These are phyloP conservation scores for Pseudogymnoascus sp. DNA, from an alignment of 2,329 filamentous ascomycete species.

Conservation along the genomic window DNA sequence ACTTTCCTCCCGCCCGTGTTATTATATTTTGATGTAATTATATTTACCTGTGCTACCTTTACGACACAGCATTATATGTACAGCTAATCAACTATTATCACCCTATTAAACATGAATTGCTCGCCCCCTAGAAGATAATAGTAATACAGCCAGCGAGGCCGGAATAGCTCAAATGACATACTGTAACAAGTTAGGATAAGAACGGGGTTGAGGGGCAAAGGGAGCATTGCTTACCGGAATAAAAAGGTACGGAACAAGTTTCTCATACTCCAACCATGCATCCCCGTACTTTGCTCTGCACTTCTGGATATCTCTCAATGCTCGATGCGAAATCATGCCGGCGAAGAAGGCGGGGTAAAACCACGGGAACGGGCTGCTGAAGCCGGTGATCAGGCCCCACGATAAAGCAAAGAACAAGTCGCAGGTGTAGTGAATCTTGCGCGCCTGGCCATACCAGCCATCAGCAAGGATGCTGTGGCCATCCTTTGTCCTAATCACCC, in stretches of 20 bases:
- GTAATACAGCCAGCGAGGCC: neutral
- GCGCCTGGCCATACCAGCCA: slow-evolving; percentile 75
- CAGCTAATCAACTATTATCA: neutral
- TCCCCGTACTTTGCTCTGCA: slow-evolving; percentile 74
- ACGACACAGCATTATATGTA: neutral
- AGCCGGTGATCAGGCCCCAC: slow-evolving; percentile 77
- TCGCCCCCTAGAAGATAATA: neutral
- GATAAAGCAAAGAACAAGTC: slow-evolving; percentile 68
- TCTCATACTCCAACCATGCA: slow-evolving; percentile 74
- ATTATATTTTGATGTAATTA: neutral
- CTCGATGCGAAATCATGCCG: slow-evolving; percentile 72
- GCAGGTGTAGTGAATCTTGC: slow-evolving; percentile 76
- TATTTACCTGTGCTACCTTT: neutral
- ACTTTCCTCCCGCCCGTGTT: neutral
- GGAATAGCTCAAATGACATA: slow-evolving; percentile 9
- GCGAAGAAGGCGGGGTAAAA: slow-evolving; percentile 80
- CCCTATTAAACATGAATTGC: neutral
- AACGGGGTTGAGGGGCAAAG: neutral
- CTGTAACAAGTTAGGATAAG: slow-evolving; percentile 4
- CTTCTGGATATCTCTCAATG: slow-evolving; percentile 63
- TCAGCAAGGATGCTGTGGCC: slow-evolving; percentile 66
- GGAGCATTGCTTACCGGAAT: slow-evolving; percentile 51
- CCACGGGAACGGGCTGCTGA: slow-evolving; percentile 76
- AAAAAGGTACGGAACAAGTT: slow-evolving; percentile 72
- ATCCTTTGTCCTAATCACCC: slow-evolving; percentile 62